Conservation (phyloP, 139 green algal genomes). For the Micractinium sp. region DNA sequence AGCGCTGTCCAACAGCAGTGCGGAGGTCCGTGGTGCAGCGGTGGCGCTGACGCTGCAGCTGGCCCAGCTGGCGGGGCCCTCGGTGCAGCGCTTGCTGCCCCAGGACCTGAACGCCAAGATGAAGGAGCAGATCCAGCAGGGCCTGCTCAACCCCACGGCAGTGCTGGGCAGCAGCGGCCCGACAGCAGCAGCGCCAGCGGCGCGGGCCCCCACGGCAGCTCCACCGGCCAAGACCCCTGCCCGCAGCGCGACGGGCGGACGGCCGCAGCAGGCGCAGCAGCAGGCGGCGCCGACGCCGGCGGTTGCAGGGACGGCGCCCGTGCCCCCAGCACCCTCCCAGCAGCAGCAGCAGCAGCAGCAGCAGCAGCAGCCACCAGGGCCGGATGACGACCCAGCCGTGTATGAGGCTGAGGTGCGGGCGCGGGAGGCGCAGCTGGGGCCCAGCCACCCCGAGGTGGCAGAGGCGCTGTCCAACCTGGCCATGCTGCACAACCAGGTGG, state of each 20-base stretch:
- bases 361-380: neutral
- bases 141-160: constrained; percentile 44
- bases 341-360: constrained; percentile 3
- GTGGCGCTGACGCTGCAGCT: constrained; percentile 64
- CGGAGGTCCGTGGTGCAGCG: constrained; percentile 63
- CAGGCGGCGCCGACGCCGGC: neutral
- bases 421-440: constrained; percentile 60
- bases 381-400: constrained; percentile 49
- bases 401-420: constrained; percentile 69
- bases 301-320: neutral
- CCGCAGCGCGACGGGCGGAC: neutral
- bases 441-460: constrained; percentile 73
- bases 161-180: neutral
- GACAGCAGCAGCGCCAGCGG: neutral
- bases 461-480: constrained; percentile 84
- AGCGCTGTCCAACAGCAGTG: constrained; percentile 71
- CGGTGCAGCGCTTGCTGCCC: constrained; percentile 70
- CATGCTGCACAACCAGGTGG: constrained; percentile 77
- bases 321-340: neutral
- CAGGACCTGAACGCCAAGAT: constrained; percentile 86
- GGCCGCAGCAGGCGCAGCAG: neutral
- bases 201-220: neutral
- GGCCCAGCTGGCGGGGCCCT: constrained; percentile 58
- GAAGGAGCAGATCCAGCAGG: constrained; percentile 75
- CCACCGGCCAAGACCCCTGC: neutral